A percentile compares a stretch with the other conserved stretches of the same genome.
phyloP scores from a whole-genome alignment of 2,329 filamentous ascomycete species.

The Phaeosphaeriaceae sp. region DNA sequence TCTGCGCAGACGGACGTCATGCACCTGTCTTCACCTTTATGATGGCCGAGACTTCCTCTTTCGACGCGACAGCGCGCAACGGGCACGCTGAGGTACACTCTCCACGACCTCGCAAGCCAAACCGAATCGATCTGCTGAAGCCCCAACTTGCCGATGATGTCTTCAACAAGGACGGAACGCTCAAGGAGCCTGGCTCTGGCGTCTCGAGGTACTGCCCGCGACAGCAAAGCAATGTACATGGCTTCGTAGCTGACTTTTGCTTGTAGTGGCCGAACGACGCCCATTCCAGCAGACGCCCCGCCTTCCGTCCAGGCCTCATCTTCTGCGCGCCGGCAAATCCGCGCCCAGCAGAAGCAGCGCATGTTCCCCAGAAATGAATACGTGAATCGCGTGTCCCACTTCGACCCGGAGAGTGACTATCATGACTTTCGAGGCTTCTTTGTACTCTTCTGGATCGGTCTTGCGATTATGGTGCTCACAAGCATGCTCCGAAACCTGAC shows the following conservation, averaged over 20 bases:
- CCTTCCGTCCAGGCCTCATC: conserved; percentile 88
- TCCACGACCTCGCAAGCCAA: conserved; percentile 47
- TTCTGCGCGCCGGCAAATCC: conserved; percentile 80
- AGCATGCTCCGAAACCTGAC: conserved; percentile 92
- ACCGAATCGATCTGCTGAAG: conserved; percentile 42
- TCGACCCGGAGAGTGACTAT: conserved; percentile 91
- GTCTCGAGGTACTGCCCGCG: conserved; percentile 57
- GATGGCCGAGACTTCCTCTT: conserved; percentile 44
- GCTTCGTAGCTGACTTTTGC: conserved; percentile 22
- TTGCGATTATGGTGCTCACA: conserved; percentile 96
- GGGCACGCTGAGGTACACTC: conserved; percentile 37
- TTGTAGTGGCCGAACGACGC: conserved; percentile 80
- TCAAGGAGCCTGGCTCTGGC: conserved; percentile 36
- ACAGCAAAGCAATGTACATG: background rate
- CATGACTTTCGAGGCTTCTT: conserved; percentile 97
- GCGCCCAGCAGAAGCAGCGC: conserved; percentile 80
- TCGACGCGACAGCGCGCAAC: conserved; percentile 30
- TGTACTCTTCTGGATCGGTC: conserved; percentile 95
- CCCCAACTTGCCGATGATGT: conserved; percentile 43
- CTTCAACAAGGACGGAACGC: conserved; percentile 29
- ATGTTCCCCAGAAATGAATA: conserved; percentile 95
- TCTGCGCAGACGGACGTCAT: conserved; percentile 25
- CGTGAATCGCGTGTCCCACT: conserved; percentile 88
- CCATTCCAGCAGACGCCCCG: conserved; percentile 87
- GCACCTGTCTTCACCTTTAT: conserved; percentile 20